Evolutionary conservation across 371 early-diverging fungal genomes (phyloP), one percentile per base, ranked within the genome.

Genomic region (Ecytonucleospora hepatopenaei): DNA sequence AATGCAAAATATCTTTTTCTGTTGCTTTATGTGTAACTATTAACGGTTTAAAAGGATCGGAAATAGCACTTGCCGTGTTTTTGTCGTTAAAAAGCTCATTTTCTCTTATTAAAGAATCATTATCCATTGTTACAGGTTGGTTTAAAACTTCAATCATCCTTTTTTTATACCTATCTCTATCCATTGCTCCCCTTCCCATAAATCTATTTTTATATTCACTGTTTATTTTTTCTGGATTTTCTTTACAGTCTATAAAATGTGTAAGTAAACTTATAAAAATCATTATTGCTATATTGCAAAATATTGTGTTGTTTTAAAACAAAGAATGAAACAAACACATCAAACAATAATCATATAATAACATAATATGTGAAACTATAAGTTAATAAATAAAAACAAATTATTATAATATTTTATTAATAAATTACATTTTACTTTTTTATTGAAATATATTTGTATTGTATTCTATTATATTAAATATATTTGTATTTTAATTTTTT

Each of bases 401-500:
- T 15, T 51, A 24, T 15, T 24, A 26, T 12, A 51, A 51, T 8
- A 51, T 4, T 21, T 19, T 21, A 51, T 26, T 15, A 5, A 40
- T 40, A 40, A 12, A 40, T 40, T 40, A 17, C 40, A 40, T 40
- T 12, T 40, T 40, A 17, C 17, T 17, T 40, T 40, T 40, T 17
- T 12, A 40, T 40, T 12, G 17, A 40, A 17, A 17, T 12, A 12
- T 12, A 40, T 17, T 51, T 19, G 4, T 23, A 51, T 5, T 4
- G 19, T n/a, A 51, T 51, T n/a, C 4, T 5, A 51, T 15, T n/a
- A n/a, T 51, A n/a, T 15, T n/a, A 23, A 51, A 51, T n/a, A n/a
- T 51, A n/a, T n/a, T 51, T 51, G 19, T n/a, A 51, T 51, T 23
- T n/a, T n/a, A n/a, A 51, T 15, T n/a, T 5, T 51, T n/a, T n/a